Percentiles rank a stretch among this genome's conserved stretches.
These are phyloP conservation scores for Trypanosomatidae sp. DNA, from an alignment of 208 protist species.

Conservation along the genomic window DNA sequence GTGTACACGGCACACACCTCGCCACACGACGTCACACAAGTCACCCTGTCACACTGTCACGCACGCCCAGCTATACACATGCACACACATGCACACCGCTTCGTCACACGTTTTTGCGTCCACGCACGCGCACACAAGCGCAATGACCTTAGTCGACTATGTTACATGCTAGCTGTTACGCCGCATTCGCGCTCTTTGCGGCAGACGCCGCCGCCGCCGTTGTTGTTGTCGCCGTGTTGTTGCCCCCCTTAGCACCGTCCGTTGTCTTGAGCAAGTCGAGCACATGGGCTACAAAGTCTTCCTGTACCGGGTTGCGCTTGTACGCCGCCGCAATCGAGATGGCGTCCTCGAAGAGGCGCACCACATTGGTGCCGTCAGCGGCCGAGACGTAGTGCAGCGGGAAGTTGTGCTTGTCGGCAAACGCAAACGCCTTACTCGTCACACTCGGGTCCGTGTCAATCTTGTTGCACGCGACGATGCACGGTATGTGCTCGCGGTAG, in stretches of 20 bases:
- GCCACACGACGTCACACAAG: too few species aligned
- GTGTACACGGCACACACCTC: too few species aligned
- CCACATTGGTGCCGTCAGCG: conserved; percentile 91
- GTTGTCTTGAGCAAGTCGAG: conserved; percentile 46
- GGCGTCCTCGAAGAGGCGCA: conserved; percentile 84
- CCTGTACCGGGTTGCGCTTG: conserved; percentile 81
- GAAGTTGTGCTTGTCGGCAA: conserved; percentile 86
- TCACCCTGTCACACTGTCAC: too few species aligned
- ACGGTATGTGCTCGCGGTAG: conserved; percentile 88
- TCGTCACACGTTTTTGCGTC: too few species aligned
- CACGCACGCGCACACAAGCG: too few species aligned
- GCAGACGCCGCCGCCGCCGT: too few species aligned
- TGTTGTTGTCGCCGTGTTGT: neutral
- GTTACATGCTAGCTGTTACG: neutral
- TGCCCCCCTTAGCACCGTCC: neutral
- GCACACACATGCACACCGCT: too few species aligned
- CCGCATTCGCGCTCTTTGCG: neutral
- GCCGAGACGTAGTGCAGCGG: conserved; percentile 91
- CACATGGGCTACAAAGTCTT: conserved; percentile 78
- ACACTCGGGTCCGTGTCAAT: conserved; percentile 86
- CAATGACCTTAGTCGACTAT: too few species aligned
- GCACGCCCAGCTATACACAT: too few species aligned
- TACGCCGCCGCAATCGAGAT: conserved; percentile 65
- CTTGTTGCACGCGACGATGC: conserved; percentile 92
- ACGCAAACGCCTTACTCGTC: conserved; percentile 86